Base-by-base conservation (phyloP, 1,139 yeast genomes). In the Geotrichum reessii region DNA sequence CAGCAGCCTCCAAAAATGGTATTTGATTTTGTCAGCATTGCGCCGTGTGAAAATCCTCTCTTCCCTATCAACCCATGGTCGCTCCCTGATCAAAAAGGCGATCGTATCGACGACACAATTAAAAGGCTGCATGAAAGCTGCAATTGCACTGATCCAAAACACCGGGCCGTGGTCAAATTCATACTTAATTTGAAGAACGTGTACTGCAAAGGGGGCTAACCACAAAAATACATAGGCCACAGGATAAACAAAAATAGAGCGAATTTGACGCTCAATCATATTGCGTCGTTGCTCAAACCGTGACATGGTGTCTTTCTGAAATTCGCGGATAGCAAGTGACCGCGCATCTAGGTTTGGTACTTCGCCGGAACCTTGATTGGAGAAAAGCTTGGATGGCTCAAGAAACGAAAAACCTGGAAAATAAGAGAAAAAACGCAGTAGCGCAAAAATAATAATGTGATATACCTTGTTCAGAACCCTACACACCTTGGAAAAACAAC, bases 191-290 rank as follows among this genome's bases (percentile, higher is more conserved):
- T 85, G 89, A 5, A 88, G 78, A 54, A 83, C 76, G 66, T 87
- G 87, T 46, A 84, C 78, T 12, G 86, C 80, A 63, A 89, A 81
- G 0, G 97, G 97, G 63, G 88, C 85, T 19, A 86, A 69, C 97
- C 97, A 91, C 55, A 90, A 73, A 51, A 87, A 77, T 58, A 88
- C 77, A 71, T 89, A 91, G 0, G 96, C 88, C 47, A 86, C 76
- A 1, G 97, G 97, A 70, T 91, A 91, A 49, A 91, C 78, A 70
- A 91, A 89, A 55, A 91, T 86, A 19, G 87, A 79, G 64, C 85
- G 83, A 80, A 89, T 84, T 72, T 90, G 96, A 61, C 85, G 84
- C 67, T 86, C 85, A 59, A 91, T 87, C 64, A 82, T 79, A 46
- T 78, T 73, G 64, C 89, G 84, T 33, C 93, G 77, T 59, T 76